Base-by-base conservation (phyloP, 495 filamentous ascomycete species). In the Daldinia grandis region DNA sequence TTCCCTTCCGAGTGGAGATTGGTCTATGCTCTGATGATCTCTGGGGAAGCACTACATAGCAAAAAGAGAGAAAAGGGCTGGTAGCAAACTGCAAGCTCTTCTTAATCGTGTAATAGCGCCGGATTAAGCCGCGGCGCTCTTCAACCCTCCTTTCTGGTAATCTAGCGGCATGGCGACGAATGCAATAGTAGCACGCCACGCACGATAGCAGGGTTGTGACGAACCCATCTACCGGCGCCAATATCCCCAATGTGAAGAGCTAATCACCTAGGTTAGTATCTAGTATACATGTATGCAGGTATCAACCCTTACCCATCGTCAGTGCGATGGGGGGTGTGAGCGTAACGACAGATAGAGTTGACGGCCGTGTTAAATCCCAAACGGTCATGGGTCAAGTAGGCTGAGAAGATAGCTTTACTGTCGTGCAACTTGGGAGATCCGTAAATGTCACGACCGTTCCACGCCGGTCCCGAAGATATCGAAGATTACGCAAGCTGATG, bases 281-380 rank as follows among this genome's bases (percentile, higher is more conserved):
- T 30, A 12, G 8, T 10, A 55, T 55, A 6, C 35, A 44, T 58
- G 12, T 28, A 58, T 58, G 50, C 58, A 35, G 50, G 24, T 66
- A 61, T 57, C 40, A 66, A 65, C 62, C 68, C 62, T 71, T 37
- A 72, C 64, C 64, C 69, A 72, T 44, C 24, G 33, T 55, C 24
- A 15, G 49, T 24, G 42, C 17, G 25, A 19, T n/a, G n/a, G n/a
- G 25, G n/a, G 69, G 69, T 35, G 69, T 72, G 64, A 42, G 19
- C 15, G 28, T 72, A 72, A 44, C 28, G 42, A 56, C 17, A 24
- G 37, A 30, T 30, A 59, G 33, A 28, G 25, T 28, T 17, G 28
- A 64, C 17, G 19, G 44, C 37, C 30, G 24, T 35, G 19, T 6
- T 12, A 37, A 56, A 63, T n/a, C 58, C 33, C 33, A 44, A 25